A percentile compares a stretch with the other conserved stretches of the same genome.
phyloP scores from a whole-genome alignment of 805 yeast species.

The Candida schatavii region DNA sequence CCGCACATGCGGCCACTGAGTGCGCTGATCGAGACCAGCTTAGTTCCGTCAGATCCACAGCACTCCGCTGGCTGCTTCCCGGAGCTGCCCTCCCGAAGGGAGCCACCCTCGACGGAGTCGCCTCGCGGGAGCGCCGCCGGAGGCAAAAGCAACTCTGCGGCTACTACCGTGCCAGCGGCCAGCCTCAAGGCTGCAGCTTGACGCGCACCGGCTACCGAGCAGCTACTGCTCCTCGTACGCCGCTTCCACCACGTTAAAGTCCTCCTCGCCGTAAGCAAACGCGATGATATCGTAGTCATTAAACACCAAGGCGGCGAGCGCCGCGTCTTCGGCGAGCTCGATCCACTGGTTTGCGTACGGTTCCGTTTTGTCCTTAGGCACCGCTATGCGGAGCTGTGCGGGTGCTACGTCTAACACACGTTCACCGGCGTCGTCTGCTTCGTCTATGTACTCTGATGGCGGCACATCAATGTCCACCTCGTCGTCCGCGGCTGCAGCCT shows the following conservation, averaged over 20 bases:
- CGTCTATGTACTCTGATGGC: conserved; percentile 8
- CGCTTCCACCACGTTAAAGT: conserved; percentile 32
- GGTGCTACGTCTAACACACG: conserved; percentile 5
- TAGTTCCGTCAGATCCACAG: too few relatives aligned
- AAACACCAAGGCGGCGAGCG: conserved; percentile 26
- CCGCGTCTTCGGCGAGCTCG: conserved; percentile 23
- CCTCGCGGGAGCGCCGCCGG: too few relatives aligned
- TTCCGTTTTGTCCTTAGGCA: conserved; percentile 36
- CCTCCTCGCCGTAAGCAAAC: conserved; percentile 39
- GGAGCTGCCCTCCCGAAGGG: too few relatives aligned
- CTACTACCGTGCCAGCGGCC: too few relatives aligned
- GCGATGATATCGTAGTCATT: conserved; percentile 42
- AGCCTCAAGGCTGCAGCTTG: too few relatives aligned
- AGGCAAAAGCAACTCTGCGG: too few relatives aligned
- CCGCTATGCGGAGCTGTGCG: conserved; percentile 35
- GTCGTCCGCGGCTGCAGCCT: conserved; percentile 10
- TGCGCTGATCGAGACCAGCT: too few relatives aligned
- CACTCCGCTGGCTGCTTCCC: too few relatives aligned
- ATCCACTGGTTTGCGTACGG: conserved; percentile 38
- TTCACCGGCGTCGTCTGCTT: conserved; percentile 2
- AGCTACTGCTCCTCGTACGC: conserved; percentile 29
- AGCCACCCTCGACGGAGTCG: too few relatives aligned
- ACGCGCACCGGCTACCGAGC: too few relatives aligned
- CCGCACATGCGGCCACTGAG: too few relatives aligned
- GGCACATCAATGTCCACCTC: conserved; percentile 6